These are phyloP conservation scores for Tanacetum coccineum DNA, from an alignment of 129 eudicot species.

Conservation along the genomic window DNA sequence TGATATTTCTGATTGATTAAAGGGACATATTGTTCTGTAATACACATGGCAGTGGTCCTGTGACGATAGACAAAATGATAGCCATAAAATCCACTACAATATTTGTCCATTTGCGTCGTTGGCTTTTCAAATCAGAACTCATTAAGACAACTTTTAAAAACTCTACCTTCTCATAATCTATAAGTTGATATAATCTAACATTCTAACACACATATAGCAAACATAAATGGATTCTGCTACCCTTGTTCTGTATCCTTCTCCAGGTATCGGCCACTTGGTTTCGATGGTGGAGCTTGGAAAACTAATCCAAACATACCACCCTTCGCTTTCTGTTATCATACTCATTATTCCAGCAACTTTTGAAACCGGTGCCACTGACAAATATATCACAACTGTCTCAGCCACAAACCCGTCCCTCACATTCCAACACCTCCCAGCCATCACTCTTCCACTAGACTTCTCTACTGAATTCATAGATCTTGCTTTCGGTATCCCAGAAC, in stretches of 20 bases:
- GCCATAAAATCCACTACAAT: too few species aligned
- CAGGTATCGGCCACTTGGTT: conserved; percentile 38
- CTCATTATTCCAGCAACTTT: conserved; percentile 24
- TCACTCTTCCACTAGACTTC: conserved; percentile 26
- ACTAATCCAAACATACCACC: conserved; percentile 34
- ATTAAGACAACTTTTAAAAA: too few species aligned
- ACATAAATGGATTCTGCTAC: not conserved
- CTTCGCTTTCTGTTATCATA: conserved; percentile 28
- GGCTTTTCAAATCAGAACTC: too few species aligned
- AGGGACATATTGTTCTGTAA: too few species aligned
- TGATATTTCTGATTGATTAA: too few species aligned
- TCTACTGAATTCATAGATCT: conserved; percentile 14
- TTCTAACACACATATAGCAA: not conserved
- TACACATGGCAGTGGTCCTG: too few species aligned
- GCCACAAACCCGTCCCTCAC: conserved; percentile 40
- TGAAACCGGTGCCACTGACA: conserved; percentile 30
- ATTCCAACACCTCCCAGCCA: conserved; percentile 42
- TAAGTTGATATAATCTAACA: not conserved
- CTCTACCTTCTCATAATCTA: not conserved
- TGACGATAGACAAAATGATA: too few species aligned
- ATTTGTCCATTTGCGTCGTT: too few species aligned
- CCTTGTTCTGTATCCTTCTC: conserved; percentile 38
- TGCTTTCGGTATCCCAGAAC: conserved; percentile 31
- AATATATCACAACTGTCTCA: conserved; percentile 28
- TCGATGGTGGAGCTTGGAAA: conserved; percentile 56